Base-by-base conservation (phyloP, 2,329 filamentous ascomycete species). In the Alternaria sp. region DNA sequence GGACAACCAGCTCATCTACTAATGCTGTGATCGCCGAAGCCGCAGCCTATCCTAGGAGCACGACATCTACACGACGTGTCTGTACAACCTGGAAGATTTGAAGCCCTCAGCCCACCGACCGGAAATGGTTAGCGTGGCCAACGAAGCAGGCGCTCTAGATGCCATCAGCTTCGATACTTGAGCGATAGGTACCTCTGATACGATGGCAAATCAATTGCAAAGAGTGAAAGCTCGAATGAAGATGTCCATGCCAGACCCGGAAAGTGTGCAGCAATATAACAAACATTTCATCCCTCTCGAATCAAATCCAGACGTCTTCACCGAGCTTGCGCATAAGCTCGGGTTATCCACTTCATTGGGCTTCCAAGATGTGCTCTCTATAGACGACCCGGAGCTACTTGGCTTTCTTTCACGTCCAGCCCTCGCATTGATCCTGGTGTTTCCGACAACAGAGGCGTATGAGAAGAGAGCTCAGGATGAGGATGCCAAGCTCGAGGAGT, bases 251-350 rank as follows among this genome's bases (percentile, higher is more conserved):
- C n/a, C 34, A 24, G 24, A 24, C 7, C 9, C 20, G 8, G 26
- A 20, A 3, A 24, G n/a, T 3, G 9, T n/a, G 7, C 48, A 39
- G 4, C 11, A 3, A 3, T 46, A 53, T 28, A 44, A 57, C 44
- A 75, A 74, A 41, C 67, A 74, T 51, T 75, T 73, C 59, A 70
- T 74, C 20, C 73, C 73, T 3, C 69, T 76, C 9, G 87, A 89
- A 77, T 89, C 88, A 70, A 97, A 97, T 82, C 94, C 95, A 0
- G 88, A 92, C 80, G 88, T 97, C 32, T 95, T 98, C 89, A 94
- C 89, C 54, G 81, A 85, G 43, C 89, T 98, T 36, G 87, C 96
- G 49, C 91, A 91, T 82, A 88, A 88, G 69, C 91, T 98, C 26
- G 94, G 94, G 63, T 86, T 97, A 53, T 89, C 91, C 3, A 70